These are phyloP conservation scores for Colletotrichum sp. DNA, from an alignment of 2,329 filamentous ascomycete genomes.

Conservation along the genomic window DNA sequence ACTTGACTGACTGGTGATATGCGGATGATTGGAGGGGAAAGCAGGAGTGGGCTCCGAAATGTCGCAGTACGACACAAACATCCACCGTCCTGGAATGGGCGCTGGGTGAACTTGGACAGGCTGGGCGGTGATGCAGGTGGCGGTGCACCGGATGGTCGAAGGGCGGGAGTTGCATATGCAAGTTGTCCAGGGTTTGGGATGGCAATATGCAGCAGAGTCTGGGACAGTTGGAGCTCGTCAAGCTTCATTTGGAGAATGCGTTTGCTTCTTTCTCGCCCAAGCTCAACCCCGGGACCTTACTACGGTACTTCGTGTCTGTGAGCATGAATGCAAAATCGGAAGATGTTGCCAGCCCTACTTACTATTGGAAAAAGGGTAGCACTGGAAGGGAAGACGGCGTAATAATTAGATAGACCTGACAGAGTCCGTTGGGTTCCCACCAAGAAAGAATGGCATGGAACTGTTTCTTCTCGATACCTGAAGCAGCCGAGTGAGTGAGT, in stretches of 20 bases:
- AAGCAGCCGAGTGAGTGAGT: not conserved
- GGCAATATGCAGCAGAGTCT: not conserved
- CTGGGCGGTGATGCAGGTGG: slow-evolving; percentile 21
- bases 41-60: not conserved
- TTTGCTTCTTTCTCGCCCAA: not conserved
- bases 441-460: not conserved
- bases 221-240: not conserved
- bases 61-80: not conserved
- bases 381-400: not conserved
- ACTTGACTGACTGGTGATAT: not conserved
- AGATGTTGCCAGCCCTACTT: not conserved
- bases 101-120: not conserved
- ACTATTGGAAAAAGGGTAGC: not conserved
- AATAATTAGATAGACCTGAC: not conserved
- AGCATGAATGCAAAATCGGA: not conserved
- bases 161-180: not conserved
- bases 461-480: not conserved
- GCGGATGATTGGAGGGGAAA: not conserved
- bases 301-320: not conserved
- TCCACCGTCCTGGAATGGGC: not conserved
- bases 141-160: slow-evolving; percentile 5
- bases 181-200: not conserved
- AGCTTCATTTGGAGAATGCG: not conserved
- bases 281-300: not conserved
- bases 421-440: not conserved